These are phyloP conservation scores for Zygosaccharomyces bisporus DNA, from an alignment of 805 yeast species.

Conservation along the genomic window DNA sequence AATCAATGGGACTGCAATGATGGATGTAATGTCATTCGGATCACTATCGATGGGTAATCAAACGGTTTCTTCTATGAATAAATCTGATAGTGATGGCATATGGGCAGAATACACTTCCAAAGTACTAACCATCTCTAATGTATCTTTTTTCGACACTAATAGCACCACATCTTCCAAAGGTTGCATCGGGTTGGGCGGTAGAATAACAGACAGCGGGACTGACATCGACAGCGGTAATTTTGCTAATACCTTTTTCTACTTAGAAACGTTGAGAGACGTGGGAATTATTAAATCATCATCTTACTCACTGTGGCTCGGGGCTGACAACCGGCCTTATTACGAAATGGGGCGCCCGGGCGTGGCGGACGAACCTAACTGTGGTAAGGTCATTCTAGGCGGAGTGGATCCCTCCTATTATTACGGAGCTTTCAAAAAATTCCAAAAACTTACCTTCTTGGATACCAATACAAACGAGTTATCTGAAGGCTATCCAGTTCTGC, in stretches of 20 bases:
- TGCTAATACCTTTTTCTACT: conserved; percentile 30
- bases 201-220: conserved; percentile 15
- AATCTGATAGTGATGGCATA: not conserved
- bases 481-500: conserved; percentile 44
- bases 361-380: conserved; percentile 18
- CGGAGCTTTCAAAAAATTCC: conserved; percentile 49
- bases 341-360: conserved; percentile 1
- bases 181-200: conserved; percentile 45
- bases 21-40: conserved; percentile 25
- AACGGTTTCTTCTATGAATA: not conserved
- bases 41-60: conserved; percentile 2
- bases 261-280: conserved; percentile 34
- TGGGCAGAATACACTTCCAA: conserved; percentile 1
- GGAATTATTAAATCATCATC: conserved; percentile 39
- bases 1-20: conserved; percentile 25
- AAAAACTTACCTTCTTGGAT: conserved; percentile 44
- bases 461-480: conserved; percentile 20
- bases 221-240: conserved; percentile 19
- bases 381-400: conserved; percentile 53
- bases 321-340: conserved; percentile 17
- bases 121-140: conserved; percentile 20
- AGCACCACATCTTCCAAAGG: conserved; percentile 39
- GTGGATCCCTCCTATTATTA: conserved; percentile 45
- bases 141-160: conserved; percentile 40
- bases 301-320: conserved; percentile 44